Base-by-base conservation (phyloP, 352 stramenopile genomes). In the Peronospora belbahrii region DNA sequence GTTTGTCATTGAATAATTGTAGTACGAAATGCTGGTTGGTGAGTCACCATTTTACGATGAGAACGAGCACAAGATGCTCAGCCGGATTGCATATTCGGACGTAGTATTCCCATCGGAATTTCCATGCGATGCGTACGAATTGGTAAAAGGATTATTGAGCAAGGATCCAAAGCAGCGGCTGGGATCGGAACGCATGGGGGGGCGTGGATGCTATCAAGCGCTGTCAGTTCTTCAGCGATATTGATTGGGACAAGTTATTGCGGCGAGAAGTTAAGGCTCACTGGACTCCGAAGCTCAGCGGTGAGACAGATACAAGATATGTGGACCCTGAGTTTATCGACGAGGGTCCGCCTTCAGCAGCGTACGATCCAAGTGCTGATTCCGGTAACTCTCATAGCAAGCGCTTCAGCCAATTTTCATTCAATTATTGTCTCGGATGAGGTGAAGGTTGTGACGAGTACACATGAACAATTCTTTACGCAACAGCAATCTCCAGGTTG, bases 341-440 rank as follows among this genome's bases (percentile, higher is more conserved):
- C 49, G 83, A 92, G 44, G 83, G 77, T 1, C 83, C 83, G 3
- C 80, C 80, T 28, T 92, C 83, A 6, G 83, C 83, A 24, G 74
- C 74, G 2, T 83, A 88, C 54, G 81, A 92, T 51, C 73, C 80
- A 19, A 89, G 73, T 37, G 56, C 70, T 14, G 61, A 67, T 14
- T 48, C 62, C 11, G 74, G 70, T 41, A 85, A 84, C 23, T 81
- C 73, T 23, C 65, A 70, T 25, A 91, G 79, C 70, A 87, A 87
- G 44, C 78, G 83, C 22, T 94, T 94, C 38, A 94, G 83, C 53
- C 83, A 94, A 59, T 94, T 94, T 53, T 90, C 77, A 44, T 94
- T 94, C 62, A 90, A 92, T 64, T 90, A 88, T 56, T 87, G 81
- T 44, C 64, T 88, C 45, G 61, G 55, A 25, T 71, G 52, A 65